These are phyloP conservation scores for Huiozyma sinensis DNA, from an alignment of 805 yeast genomes.

Conservation along the genomic window DNA sequence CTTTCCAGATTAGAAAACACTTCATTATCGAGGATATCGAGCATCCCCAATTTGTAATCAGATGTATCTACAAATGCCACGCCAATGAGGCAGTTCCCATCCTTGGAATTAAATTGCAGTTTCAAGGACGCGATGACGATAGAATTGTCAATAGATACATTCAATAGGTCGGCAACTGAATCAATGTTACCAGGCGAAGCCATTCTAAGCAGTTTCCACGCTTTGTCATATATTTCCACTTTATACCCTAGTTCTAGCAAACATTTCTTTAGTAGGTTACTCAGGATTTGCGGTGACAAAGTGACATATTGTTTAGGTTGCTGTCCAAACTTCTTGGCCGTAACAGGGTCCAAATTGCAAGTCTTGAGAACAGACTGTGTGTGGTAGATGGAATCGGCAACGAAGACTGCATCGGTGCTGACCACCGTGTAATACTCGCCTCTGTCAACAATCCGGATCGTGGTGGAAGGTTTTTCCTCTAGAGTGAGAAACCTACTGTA, in stretches of 20 bases:
- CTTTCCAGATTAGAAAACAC: conserved; percentile 79
- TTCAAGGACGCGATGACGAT: conserved; percentile 41
- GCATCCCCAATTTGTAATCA: conserved; percentile 51
- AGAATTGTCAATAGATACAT: conserved; percentile 36
- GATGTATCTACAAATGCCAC: conserved; percentile 71
- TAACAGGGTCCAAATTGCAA: conserved; percentile 21
- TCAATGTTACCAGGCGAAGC: conserved; percentile 92
- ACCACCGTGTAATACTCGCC: conserved; percentile 73
- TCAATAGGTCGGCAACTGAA: conserved; percentile 60
- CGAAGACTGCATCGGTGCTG: conserved; percentile 65
- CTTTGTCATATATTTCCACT: conserved; percentile 66
- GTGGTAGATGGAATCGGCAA: conserved; percentile 76
- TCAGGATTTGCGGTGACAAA: conserved; percentile 62
- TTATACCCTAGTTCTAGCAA: conserved; percentile 63
- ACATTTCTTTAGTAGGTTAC: conserved; percentile 51
- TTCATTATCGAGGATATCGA: conserved; percentile 82
- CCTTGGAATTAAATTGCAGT: conserved; percentile 25
- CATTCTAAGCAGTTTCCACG: conserved; percentile 44
- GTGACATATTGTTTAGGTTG: conserved; percentile 46
- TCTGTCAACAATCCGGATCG: conserved; percentile 67
- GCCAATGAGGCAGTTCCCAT: conserved; percentile 46
- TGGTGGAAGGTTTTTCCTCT: conserved; percentile 38
- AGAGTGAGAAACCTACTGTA: conserved; percentile 38
- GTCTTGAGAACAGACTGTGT: conserved; percentile 73
- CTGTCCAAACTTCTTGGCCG: conserved; percentile 30